Conservation (phyloP, 768 basidiomycete species). For the Clavulina sp. region DNA sequence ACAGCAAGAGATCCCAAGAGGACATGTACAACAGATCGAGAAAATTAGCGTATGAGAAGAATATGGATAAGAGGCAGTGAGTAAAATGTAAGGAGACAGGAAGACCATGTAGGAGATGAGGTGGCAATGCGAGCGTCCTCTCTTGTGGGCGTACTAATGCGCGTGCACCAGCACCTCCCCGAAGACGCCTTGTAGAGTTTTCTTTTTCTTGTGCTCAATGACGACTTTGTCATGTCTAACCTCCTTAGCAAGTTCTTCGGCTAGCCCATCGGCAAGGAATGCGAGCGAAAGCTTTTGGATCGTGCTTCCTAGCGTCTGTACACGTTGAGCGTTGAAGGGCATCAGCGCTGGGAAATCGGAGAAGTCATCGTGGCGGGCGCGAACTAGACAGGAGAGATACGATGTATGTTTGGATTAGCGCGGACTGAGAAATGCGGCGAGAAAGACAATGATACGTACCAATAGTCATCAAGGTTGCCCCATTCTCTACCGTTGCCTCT, state of each 20-base stretch:
- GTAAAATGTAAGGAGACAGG: too few relatives aligned
- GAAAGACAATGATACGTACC: constrained; percentile 2
- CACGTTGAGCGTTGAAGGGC: background rate
- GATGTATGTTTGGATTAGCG: background rate
- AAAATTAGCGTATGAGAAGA: too few relatives aligned
- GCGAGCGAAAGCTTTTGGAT: constrained; percentile 6
- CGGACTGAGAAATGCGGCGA: background rate
- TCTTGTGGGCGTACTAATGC: too few relatives aligned
- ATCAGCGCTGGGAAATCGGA: constrained; percentile 7
- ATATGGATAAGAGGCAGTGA: too few relatives aligned
- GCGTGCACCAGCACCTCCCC: constrained; percentile 9
- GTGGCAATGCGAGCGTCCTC: too few relatives aligned
- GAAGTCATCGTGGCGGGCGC: constrained; percentile 9
- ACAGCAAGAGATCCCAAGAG: too few relatives aligned
- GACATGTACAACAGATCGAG: too few relatives aligned
- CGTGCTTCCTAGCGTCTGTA: background rate
- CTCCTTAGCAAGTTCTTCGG: constrained; percentile 7
- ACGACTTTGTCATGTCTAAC: constrained; percentile 1
- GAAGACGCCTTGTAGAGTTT: constrained; percentile 2
- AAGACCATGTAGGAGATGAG: too few relatives aligned
- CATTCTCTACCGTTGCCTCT: background rate
- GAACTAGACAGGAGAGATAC: constrained; percentile 4
- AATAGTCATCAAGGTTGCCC: constrained; percentile 9
- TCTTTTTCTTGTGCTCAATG: constrained; percentile 6
- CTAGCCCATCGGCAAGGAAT: constrained; percentile 6